Percentiles rank a stretch among this genome's conserved stretches.
phyloP scores from a whole-genome alignment of 179 eudicot species.

The Drosera spatulata region DNA sequence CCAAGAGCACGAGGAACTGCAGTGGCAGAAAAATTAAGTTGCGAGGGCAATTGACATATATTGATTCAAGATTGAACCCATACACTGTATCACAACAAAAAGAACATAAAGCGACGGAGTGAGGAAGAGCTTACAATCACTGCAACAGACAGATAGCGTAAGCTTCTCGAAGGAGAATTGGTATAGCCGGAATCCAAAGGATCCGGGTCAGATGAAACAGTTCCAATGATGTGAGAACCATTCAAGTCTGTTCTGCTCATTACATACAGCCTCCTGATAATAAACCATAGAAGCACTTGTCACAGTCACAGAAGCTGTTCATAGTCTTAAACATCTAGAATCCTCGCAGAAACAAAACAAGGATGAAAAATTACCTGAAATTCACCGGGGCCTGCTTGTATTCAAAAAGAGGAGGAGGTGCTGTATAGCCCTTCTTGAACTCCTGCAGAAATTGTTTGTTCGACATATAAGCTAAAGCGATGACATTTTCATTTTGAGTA shows the following conservation, averaged over 20 bases:
- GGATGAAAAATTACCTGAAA: conserved; percentile 40
- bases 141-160: conserved; percentile 49
- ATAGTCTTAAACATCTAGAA: neutral
- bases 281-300: neutral
- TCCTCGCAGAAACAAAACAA: neutral
- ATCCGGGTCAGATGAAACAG: conserved; percentile 44
- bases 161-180: conserved; percentile 61
- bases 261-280: conserved; percentile 66
- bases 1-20: conserved; percentile 76
- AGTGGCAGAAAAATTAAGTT: neutral
- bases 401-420: conserved; percentile 73
- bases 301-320: neutral
- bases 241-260: conserved; percentile 47
- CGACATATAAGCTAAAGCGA: conserved; percentile 1
- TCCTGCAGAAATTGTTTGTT: conserved; percentile 31
- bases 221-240: conserved; percentile 34
- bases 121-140: conserved; percentile 42
- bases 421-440: conserved; percentile 79
- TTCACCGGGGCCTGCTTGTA: conserved; percentile 49
- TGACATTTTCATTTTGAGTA: neutral
- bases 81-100: neutral
- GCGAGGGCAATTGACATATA: neutral
- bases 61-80: neutral
- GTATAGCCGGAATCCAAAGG: conserved; percentile 31
- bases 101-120: conserved; percentile 2